Base-by-base conservation (phyloP, 1,139 yeast genomes). In the Starmera stellimalicola region DNA sequence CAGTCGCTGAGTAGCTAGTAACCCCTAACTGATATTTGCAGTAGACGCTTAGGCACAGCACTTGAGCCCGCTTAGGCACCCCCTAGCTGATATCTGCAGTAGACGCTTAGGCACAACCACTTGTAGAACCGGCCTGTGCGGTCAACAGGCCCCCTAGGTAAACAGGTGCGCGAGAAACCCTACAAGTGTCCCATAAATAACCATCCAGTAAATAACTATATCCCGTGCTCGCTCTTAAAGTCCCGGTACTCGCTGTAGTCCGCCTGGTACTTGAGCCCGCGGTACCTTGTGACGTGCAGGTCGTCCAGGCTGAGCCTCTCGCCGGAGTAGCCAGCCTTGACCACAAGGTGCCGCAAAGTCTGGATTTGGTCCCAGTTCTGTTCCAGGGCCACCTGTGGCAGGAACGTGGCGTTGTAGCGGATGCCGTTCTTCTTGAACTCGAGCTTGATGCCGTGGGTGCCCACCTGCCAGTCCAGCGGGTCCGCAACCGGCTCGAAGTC, bases 351-450 rank as follows among this genome's bases (percentile, higher is more conserved):
- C 42, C 63, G 64, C 37, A 88, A 59, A 0, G 98, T 88, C 14
- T 81, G 77, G 14, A 61, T 58, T 49, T 82, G 69, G 45, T 69
- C 73, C 96, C 97, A 88, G 4, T 71, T 75, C 47, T 88, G 94
- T 43, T 88, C 97, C n/a, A 61, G 67, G 12, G 95, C 94, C 2
- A 93, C 97, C 30, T 77, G 81, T 0, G 98, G 98, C 31, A 93
- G 58, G 45, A 85, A 91, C 0, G 98, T 91, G 0, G 96, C 87
- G 33, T 79, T 71, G 39, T 62, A 62, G 8, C 49, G 38, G 18
- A 54, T 45, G 17, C 65, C 60, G 12, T 55, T 47, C 11, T 51
- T 40, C 1, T 55, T 52, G 40, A 84, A 67, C 18, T 59, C 55
- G 15, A 87, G 72, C 37, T 73, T 67, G 24, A 93, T 69, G 0